Conservation (phyloP, 768 basidiomycete species). For the Russula griseocarnosa region DNA sequence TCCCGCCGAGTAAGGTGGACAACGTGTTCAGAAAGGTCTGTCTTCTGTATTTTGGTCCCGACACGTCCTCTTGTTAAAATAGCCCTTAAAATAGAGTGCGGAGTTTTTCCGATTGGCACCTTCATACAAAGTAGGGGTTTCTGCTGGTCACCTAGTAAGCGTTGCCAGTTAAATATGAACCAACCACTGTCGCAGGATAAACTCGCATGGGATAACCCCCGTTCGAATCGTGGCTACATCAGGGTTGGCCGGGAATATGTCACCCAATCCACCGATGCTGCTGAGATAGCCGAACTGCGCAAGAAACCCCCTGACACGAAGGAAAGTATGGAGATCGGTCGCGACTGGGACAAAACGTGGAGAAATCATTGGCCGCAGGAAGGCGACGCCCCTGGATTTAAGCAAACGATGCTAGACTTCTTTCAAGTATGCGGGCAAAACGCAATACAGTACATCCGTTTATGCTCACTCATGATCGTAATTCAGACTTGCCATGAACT, state of each 20-base stretch:
- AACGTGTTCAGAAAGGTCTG: conserved; percentile 62
- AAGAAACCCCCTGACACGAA: conserved; percentile 74
- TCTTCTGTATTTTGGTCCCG: not conserved
- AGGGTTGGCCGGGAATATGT: conserved; percentile 77
- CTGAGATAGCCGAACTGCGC: conserved; percentile 72
- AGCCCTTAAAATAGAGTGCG: conserved; percentile 52
- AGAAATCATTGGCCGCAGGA: conserved; percentile 79
- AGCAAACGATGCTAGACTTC: conserved; percentile 68
- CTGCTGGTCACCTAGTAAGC: not conserved
- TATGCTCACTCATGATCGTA: not conserved
- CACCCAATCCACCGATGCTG: conserved; percentile 63
- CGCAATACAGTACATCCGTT: not conserved
- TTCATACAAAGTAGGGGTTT: conserved; percentile 50
- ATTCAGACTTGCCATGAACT: conserved; percentile 67
- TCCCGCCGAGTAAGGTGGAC: conserved; percentile 52
- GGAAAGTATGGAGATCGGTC: conserved; percentile 86
- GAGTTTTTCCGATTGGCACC: conserved; percentile 67
- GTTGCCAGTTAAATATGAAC: not conserved
- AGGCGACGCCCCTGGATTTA: conserved; percentile 59
- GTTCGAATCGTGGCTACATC: conserved; percentile 83
- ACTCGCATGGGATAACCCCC: conserved; percentile 81
- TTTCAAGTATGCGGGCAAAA: conserved; percentile 47
- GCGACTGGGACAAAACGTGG: conserved; percentile 75
- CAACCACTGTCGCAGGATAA: conserved; percentile 39
- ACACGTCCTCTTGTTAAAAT: not conserved